Percentiles rank a stretch among this genome's conserved stretches.
phyloP scores from a whole-genome alignment of 2,329 filamentous ascomycete species.

The Penicillium sp. region DNA sequence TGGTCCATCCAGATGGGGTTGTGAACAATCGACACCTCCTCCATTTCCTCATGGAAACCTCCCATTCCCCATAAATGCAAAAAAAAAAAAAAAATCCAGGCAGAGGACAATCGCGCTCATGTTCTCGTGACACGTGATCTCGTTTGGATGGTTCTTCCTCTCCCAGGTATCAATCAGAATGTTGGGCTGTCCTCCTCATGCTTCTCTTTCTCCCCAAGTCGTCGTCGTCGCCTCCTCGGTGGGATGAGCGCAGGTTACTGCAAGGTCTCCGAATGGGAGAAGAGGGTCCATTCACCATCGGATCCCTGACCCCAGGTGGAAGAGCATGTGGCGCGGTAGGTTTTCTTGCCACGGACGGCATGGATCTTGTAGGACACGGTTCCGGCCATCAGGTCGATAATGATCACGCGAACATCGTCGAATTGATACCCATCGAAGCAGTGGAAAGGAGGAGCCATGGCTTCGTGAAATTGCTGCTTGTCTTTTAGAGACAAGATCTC shows the following conservation, averaged over 20 bases:
- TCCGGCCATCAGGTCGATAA: slow-evolving; percentile 35
- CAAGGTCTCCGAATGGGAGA: slow-evolving; percentile 32
- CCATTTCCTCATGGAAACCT: no score
- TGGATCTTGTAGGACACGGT: slow-evolving; percentile 30
- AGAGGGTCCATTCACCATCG: slow-evolving; percentile 34
- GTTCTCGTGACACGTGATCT: no score
- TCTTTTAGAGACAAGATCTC: slow-evolving; percentile 28
- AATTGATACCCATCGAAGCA: slow-evolving; percentile 31
- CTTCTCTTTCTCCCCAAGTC: background rate
- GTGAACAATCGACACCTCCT: no score
- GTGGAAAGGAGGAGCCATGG: slow-evolving; percentile 30
- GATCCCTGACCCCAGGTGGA: slow-evolving; percentile 35
- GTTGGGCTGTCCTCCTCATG: background rate
- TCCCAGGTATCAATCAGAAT: background rate
- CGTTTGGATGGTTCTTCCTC: background rate
- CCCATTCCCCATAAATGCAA: no score
- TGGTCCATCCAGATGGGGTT: no score
- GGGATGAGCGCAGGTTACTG: slow-evolving; percentile 9
- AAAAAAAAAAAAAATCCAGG: no score
- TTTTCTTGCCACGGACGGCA: slow-evolving; percentile 21
- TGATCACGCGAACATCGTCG: slow-evolving; percentile 25
- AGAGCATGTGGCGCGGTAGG: slow-evolving; percentile 26
- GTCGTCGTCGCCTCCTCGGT: background rate
- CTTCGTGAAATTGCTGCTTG: slow-evolving; percentile 19
- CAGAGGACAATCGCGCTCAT: no score